Evolutionary conservation across 169 alveolate species (phyloP).

Genomic region (Amoebophrya sp.): DNA sequence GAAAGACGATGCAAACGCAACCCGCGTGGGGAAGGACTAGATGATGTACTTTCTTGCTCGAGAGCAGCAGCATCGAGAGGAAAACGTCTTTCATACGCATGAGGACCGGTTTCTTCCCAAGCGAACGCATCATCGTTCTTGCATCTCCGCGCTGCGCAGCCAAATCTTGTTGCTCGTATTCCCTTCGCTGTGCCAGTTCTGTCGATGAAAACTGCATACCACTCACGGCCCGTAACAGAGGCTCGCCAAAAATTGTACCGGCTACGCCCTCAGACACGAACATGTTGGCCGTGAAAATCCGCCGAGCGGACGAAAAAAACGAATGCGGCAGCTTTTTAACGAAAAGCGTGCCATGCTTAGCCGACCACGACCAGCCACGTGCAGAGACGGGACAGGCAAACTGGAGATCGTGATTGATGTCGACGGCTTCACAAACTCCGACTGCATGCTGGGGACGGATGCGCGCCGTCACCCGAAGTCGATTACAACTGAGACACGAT

Average conservation of each 20-base stretch:
- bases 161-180: background rate
- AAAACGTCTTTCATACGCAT: background rate
- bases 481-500: background rate
- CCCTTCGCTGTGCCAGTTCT: background rate
- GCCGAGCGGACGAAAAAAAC: background rate
- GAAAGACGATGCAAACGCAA: background rate
- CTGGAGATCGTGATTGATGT: background rate
- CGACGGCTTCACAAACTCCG: background rate
- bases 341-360: background rate
- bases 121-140: too few relatives aligned
- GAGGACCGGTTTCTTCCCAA: background rate
- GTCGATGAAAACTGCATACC: background rate
- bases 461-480: background rate
- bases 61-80: background rate
- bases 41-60: background rate
- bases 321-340: background rate
- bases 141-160: background rate
- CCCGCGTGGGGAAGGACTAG: background rate
- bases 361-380: background rate
- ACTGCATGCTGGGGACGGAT: background rate
- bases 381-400: background rate
- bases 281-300: background rate
- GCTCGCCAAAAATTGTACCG: background rate
- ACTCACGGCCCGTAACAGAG: background rate
- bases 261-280: background rate